Evolutionary conservation across 176 grass and related monocot species (phyloP).

Genomic region (Neostapfia colusana): DNA sequence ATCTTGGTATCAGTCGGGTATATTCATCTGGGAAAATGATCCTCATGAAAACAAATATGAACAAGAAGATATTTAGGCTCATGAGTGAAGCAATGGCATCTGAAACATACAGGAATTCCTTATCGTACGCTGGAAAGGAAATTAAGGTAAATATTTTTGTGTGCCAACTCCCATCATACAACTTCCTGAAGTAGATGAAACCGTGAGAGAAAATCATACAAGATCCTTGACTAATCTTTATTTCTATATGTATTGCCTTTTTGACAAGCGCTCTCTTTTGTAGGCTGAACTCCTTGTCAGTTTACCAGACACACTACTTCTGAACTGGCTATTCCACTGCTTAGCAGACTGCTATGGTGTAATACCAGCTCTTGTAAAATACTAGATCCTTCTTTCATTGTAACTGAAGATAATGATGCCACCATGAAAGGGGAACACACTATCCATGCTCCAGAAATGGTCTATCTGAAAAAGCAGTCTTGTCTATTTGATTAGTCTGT

Average conservation of each 20-base stretch:
- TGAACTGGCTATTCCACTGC: constrained; percentile 94
- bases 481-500: neutral
- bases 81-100: constrained; percentile 81
- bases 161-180: neutral
- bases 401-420: constrained; percentile 13
- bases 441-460: constrained; percentile 24
- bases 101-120: constrained; percentile 65
- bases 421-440: constrained; percentile 11
- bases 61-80: constrained; percentile 77
- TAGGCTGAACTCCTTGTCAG: constrained; percentile 82
- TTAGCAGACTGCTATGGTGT: constrained; percentile 82
- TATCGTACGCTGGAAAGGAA: constrained; percentile 61
- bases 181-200: neutral
- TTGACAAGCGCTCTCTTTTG: constrained; percentile 35
- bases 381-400: constrained; percentile 46
- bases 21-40: constrained; percentile 71
- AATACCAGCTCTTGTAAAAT: constrained; percentile 83
- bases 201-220: neutral
- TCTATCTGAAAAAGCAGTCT: constrained; percentile 18
- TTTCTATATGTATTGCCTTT: constrained; percentile 1
- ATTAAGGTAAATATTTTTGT: constrained; percentile 69
- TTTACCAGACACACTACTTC: constrained; percentile 65
- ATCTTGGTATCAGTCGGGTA: constrained; percentile 83
- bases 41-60: constrained; percentile 82
- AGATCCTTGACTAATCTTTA: neutral